These are phyloP conservation scores for Erythrophleum ivorense DNA, from an alignment of 331 rosid species.

Conservation along the genomic window DNA sequence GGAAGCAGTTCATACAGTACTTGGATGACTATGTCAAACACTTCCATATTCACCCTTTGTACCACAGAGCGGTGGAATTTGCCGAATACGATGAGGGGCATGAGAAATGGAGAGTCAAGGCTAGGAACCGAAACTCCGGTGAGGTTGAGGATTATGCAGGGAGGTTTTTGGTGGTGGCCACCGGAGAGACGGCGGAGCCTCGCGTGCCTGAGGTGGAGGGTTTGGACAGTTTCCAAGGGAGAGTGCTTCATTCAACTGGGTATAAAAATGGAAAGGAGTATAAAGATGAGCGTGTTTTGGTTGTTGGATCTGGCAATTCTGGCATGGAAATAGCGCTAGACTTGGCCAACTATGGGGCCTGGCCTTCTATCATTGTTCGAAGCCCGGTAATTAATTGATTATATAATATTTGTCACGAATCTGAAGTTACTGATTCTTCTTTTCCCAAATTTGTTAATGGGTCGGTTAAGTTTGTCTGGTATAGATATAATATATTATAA, in stretches of 20 bases:
- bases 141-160: conserved; percentile 49
- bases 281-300: conserved; percentile 54
- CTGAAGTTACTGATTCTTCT: not conserved
- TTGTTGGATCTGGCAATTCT: conserved; percentile 83
- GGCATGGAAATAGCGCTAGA: conserved; percentile 80
- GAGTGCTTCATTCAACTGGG: conserved; percentile 57
- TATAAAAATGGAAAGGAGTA: conserved; percentile 57
- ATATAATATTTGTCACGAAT: not conserved
- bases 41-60: conserved; percentile 57
- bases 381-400: conserved; percentile 57
- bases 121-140: conserved; percentile 33
- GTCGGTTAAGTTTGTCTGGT: not conserved
- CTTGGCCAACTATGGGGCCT: conserved; percentile 59
- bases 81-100: conserved; percentile 41
- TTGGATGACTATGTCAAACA: conserved; percentile 49
- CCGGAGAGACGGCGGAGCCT: conserved; percentile 64
- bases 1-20: conserved; percentile 52
- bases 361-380: conserved; percentile 62
- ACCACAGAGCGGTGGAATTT: conserved; percentile 47
- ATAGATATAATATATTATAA: not conserved
- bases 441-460: not conserved
- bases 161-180: conserved; percentile 67
- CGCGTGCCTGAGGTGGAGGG: conserved; percentile 54
- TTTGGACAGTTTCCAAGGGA: conserved; percentile 51
- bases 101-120: conserved; percentile 51